Percentiles rank a stretch among this genome's conserved stretches.
phyloP scores from a whole-genome alignment of 208 protist genomes.

The Leishmania aethiopica region DNA sequence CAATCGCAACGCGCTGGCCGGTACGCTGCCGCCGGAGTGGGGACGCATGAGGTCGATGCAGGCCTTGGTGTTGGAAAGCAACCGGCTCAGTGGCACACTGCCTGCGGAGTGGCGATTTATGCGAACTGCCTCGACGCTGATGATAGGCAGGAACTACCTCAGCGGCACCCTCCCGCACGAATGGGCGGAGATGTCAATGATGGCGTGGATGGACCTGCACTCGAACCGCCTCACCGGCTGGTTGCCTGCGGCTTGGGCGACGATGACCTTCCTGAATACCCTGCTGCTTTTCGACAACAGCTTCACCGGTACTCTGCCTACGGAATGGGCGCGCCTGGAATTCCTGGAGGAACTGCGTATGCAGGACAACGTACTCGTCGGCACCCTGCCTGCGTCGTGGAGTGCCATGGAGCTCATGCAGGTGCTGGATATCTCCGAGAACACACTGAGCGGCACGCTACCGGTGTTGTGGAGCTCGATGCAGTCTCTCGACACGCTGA shows the following conservation, averaged over 20 bases:
- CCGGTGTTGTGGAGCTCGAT: slow-evolving; percentile 1
- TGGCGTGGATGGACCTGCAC: not conserved
- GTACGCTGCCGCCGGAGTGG: slow-evolving; percentile 23
- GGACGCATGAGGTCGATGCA: not conserved
- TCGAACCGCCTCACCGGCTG: slow-evolving; percentile 10
- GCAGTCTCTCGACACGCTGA: slow-evolving; percentile 9
- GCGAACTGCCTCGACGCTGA: not conserved
- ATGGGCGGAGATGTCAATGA: slow-evolving; percentile 1
- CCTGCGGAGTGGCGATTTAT: not conserved
- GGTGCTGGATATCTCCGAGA: not conserved
- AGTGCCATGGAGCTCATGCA: not conserved
- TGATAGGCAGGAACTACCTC: slow-evolving; percentile 1
- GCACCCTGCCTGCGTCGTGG: slow-evolving; percentile 16
- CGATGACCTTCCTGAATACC: not conserved
- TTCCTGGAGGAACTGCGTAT: slow-evolving; percentile 4
- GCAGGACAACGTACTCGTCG: not conserved
- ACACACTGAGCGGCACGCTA: slow-evolving; percentile 7
- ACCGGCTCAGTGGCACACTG: not conserved
- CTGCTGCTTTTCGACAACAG: slow-evolving; percentile 4
- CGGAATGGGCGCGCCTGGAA: not conserved
- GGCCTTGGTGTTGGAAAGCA: not conserved
- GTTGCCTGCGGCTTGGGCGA: slow-evolving; percentile 6
- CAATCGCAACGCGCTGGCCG: slow-evolving; percentile 8
- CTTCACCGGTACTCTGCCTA: slow-evolving; percentile 8
- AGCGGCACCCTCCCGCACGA: slow-evolving; percentile 14